These are phyloP conservation scores for Cadophora luteo-olivacea DNA, from an alignment of 2,329 filamentous ascomycete species.

Conservation along the genomic window DNA sequence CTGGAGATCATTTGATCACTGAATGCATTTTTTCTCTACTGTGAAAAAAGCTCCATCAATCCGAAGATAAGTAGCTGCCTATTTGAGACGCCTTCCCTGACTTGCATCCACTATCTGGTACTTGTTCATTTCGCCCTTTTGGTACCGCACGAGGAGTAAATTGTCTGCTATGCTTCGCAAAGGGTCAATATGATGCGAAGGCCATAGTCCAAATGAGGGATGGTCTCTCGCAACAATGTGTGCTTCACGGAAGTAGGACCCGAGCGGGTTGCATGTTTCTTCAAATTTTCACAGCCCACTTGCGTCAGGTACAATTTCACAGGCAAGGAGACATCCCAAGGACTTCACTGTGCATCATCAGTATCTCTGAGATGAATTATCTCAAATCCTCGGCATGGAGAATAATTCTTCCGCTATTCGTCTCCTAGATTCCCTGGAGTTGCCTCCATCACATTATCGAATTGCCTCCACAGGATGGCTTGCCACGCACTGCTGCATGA, in stretches of 20 bases:
- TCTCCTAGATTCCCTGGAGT: background rate
- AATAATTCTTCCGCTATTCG: background rate
- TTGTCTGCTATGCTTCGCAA: background rate
- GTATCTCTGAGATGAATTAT: background rate
- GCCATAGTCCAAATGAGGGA: background rate
- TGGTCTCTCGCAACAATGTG: background rate
- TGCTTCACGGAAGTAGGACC: conserved; percentile 5
- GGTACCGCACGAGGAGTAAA: background rate
- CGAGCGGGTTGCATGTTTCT: background rate
- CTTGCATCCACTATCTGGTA: background rate
- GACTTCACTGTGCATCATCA: background rate
- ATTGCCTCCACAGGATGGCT: background rate
- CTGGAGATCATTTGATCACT: background rate
- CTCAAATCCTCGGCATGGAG: background rate
- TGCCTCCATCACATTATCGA: background rate
- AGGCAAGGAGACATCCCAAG: background rate
- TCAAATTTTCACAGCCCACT: background rate
- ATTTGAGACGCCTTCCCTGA: background rate
- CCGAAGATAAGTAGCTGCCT: conserved; percentile 3
- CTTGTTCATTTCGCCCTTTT: background rate
- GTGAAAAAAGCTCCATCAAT: background rate
- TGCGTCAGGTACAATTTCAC: background rate
- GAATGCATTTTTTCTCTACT: background rate
- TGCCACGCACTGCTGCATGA: conserved; percentile 9
- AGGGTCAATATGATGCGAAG: background rate